Evolutionary conservation across 768 basidiomycete genomes (phyloP), one percentile per base, ranked within the genome.

Genomic region (Tulasnella sp.): DNA sequence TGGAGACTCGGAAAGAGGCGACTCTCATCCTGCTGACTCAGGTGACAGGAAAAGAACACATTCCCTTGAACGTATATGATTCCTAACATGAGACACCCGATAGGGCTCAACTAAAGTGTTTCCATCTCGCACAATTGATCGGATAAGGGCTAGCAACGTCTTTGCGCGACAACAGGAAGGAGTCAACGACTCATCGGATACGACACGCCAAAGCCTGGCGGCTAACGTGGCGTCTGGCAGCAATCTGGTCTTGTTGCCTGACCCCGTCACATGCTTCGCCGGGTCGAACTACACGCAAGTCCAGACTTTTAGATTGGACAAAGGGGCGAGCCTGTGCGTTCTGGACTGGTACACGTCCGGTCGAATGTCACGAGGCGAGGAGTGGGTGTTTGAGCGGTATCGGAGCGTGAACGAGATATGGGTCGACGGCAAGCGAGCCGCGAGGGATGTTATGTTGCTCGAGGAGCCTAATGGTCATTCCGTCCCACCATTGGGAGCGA

Each of bases 81-180:
- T 31, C 22, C 39, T 36, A 34, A 34, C 0, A 49, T 3, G 15
- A 25, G 34, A 39, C 19, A 25, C 67, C 42, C 29, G 42, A 31
- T 19, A 96, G 94, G 93, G 94, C 39, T 93, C 92, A 4, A 99
- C 96, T 12, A 99, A 99, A 82, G 92, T 99, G 25, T 99, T 97
- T 86, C 96, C 95, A 83, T 85, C 86, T 25, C 89, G 39, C 67
- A 73, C 42, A 31, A 37, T 52, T 25, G 72, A 73, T 42, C 72
- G 72, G 37, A 45, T 45, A 39, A 45, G 72, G 25, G 72, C 72
- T 37, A 73, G 72, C 52, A 45, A 73, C 31, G 34, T 67, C 71
- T 38, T 64, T 25, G 31, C 58, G 29, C 58, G 34, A 52, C 45
- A 45, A 31, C 52, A 77, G 71, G 68, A 78, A 42, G 67, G 70